phyloP scores from a whole-genome alignment of 2,329 filamentous ascomycete genomes.

The Scedosporium dehoogii region DNA sequence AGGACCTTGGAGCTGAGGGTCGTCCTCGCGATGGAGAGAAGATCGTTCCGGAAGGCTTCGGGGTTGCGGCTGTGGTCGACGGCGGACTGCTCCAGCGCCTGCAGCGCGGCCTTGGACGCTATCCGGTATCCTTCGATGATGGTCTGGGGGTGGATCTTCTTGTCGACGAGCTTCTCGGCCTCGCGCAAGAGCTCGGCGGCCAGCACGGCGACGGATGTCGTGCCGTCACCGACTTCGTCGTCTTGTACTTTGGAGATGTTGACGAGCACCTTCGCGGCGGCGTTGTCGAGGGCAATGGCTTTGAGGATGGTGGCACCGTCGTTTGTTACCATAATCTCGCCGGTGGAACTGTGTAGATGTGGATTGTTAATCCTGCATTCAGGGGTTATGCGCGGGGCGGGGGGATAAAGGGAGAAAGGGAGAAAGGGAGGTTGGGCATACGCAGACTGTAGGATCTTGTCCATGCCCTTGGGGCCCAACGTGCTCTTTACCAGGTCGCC shows the following conservation, averaged over 20 bases:
- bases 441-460: conserved; percentile 95
- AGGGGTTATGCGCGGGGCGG: conserved; percentile 14
- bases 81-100: conserved; percentile 72
- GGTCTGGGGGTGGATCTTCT: conserved; percentile 98
- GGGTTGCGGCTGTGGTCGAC: conserved; percentile 82
- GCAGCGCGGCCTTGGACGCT: conserved; percentile 80
- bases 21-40: conserved; percentile 83
- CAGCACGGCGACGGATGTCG: conserved; percentile 92
- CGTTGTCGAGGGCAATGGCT: conserved; percentile 96
- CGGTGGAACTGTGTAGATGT: conserved; percentile 59
- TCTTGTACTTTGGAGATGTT: conserved; percentile 99
- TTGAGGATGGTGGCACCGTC: conserved; percentile 98
- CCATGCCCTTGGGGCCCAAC: conserved; percentile 95
- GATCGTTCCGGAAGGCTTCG: conserved; percentile 78
- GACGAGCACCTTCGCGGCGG: conserved; percentile 93
- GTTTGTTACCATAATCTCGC: conserved; percentile 97
- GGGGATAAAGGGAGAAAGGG: conserved; percentile 10
- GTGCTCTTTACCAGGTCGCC: conserved; percentile 97
- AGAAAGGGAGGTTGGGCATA: conserved; percentile 35
- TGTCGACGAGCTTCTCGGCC: conserved; percentile 92
- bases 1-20: conserved; percentile 97
- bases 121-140: conserved; percentile 99
- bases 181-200: conserved; percentile 92
- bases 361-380: conserved; percentile 1
- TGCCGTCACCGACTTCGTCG: conserved; percentile 96